phyloP scores from a whole-genome alignment of 306 rosid genomes.

The Dryas drummondii region DNA sequence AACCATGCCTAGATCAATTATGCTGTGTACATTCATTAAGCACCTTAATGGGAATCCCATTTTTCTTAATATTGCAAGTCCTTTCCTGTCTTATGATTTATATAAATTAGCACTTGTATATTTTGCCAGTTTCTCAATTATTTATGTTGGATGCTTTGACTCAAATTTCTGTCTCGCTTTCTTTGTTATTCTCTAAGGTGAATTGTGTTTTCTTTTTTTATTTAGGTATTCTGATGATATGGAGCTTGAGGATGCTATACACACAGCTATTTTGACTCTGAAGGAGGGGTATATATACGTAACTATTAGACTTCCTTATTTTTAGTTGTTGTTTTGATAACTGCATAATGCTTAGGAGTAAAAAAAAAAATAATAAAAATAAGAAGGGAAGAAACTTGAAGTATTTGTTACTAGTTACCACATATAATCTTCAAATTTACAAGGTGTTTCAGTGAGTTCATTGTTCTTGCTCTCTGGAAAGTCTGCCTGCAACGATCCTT shows the following conservation, averaged over 20 bases:
- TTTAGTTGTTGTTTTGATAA: background rate
- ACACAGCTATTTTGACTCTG: conserved; percentile 92
- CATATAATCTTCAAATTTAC: too few species aligned
- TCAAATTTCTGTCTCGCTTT: background rate
- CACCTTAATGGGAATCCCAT: background rate
- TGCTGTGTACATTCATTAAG: background rate
- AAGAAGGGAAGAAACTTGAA: background rate
- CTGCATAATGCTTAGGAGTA: background rate
- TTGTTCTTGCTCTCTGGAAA: background rate
- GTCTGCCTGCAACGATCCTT: background rate
- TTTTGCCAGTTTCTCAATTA: too few species aligned
- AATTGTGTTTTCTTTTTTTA: conserved; percentile 15
- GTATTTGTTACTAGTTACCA: conserved; percentile 4
- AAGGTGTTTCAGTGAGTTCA: background rate
- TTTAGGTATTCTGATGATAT: conserved; percentile 86
- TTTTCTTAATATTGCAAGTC: background rate
- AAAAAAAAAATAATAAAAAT: background rate
- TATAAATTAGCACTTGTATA: background rate
- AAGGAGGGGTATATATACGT: conserved; percentile 84
- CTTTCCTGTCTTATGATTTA: background rate
- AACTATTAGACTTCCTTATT: background rate
- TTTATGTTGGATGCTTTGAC: background rate
- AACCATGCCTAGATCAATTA: too few species aligned
- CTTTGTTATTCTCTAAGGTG: background rate
- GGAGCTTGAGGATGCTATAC: conserved; percentile 98